Conservation (phyloP, 208 protist species). For the Wallacemonas rigidus region DNA sequence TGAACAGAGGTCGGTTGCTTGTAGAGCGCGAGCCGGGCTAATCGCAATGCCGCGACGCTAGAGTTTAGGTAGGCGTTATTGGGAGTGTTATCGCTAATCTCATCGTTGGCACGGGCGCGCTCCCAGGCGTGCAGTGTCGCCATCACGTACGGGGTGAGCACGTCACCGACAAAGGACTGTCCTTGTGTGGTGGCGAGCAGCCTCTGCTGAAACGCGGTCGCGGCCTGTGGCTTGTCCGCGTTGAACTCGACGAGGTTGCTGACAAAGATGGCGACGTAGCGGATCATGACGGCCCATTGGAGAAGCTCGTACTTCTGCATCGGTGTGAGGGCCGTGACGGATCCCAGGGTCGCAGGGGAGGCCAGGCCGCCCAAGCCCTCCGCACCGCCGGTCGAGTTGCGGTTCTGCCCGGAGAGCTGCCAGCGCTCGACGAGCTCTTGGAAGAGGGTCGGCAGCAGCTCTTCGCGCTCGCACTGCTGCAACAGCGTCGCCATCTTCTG, state of each 20-base stretch:
- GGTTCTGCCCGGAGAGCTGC: conserved; percentile 36
- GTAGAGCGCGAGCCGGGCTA: conserved; percentile 74
- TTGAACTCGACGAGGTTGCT: conserved; percentile 81
- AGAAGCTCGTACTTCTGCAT: conserved; percentile 61
- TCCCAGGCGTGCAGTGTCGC: conserved; percentile 62
- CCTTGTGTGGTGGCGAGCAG: conserved; percentile 28
- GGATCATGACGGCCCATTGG: conserved; percentile 63
- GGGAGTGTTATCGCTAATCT: conserved; percentile 15
- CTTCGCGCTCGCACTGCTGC: conserved; percentile 32
- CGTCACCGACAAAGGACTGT: conserved; percentile 55
- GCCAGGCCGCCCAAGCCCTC: conserved; percentile 41
- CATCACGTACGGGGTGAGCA: conserved; percentile 65
- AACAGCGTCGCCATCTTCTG: conserved; percentile 58
- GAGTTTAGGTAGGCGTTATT: conserved; percentile 61
- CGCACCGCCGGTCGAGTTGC: conserved; percentile 26
- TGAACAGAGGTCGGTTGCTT: conserved; percentile 27
- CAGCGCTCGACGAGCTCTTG: conserved; percentile 57
- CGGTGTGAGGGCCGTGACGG: conserved; percentile 29
- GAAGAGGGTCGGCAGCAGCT: conserved; percentile 48
- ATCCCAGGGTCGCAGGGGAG: conserved; percentile 30
- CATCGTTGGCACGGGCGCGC: conserved; percentile 13
- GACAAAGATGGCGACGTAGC: conserved; percentile 62
- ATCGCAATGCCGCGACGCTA: conserved; percentile 33
- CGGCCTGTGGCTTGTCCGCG: conserved; percentile 31
- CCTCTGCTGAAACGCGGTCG: conserved; percentile 44